phyloP scores from a whole-genome alignment of 1,284 basidiomycete genomes.

The Sporisorium scitamineum region DNA sequence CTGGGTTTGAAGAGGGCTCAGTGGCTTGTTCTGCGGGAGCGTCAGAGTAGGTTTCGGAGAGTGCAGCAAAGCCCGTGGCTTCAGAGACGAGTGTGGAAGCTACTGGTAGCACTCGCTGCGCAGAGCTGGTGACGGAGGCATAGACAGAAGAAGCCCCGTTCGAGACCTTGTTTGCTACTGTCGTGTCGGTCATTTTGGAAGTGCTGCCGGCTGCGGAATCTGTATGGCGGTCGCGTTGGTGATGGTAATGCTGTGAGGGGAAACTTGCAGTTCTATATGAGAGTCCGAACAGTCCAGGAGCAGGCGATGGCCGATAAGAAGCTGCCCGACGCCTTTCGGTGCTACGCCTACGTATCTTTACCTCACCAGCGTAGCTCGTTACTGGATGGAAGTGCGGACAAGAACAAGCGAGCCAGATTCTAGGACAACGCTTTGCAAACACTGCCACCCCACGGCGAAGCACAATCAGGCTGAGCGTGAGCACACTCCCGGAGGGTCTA shows the following conservation, averaged over 20 bases:
- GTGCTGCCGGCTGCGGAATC: not conserved
- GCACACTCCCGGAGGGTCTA: too few relatives aligned
- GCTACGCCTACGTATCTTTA: too few relatives aligned
- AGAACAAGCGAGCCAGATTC: too few relatives aligned
- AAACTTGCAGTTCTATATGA: not conserved
- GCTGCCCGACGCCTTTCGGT: too few relatives aligned
- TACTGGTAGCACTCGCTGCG: not conserved
- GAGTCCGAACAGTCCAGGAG: not conserved
- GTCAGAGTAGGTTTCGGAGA: constrained; percentile 6
- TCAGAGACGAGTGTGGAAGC: constrained; percentile 10
- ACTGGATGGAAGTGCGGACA: too few relatives aligned
- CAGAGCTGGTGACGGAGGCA: constrained; percentile 2
- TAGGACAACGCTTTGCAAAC: too few relatives aligned
- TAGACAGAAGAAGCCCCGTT: constrained; percentile 6
- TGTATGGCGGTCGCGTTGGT: constrained; percentile 4
- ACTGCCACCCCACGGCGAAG: too few relatives aligned
- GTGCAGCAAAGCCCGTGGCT: constrained; percentile 28
- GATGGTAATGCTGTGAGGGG: not conserved
- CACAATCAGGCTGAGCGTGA: too few relatives aligned
- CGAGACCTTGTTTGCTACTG: not conserved
- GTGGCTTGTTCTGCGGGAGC: not conserved
- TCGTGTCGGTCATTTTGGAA: not conserved
- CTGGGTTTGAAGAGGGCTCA: not conserved
- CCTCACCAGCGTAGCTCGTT: too few relatives aligned
- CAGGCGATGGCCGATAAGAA: too few relatives aligned